Conservation (phyloP, 257 asterid species). For the Ilex asprella region DNA sequence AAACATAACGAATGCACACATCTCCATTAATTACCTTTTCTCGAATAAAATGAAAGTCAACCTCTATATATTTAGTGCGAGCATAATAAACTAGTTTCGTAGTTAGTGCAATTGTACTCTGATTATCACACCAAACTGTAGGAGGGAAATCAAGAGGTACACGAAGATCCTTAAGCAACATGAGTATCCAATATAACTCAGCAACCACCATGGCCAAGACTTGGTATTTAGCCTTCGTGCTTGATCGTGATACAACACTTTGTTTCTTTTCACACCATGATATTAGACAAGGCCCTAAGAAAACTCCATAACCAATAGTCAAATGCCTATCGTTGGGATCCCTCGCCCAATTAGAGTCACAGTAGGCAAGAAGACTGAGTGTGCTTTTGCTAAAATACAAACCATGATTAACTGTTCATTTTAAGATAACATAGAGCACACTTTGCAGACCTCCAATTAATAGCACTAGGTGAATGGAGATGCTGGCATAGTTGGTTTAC, state of each 20-base stretch:
- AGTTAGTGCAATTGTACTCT: no score
- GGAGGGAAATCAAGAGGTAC: no score
- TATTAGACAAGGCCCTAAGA: background rate
- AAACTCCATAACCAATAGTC: background rate
- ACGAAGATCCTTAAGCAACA: no score
- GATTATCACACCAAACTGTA: no score
- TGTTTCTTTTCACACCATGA: background rate
- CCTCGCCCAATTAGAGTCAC: background rate
- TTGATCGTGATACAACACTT: background rate
- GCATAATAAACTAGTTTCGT: no score
- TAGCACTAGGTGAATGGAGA: background rate
- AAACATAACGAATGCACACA: no score
- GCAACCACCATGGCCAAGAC: no score
- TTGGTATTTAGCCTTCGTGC: background rate
- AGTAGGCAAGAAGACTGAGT: no score
- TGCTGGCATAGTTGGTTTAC: background rate
- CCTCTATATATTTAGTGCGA: no score
- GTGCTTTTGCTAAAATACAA: background rate
- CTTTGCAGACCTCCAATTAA: background rate
- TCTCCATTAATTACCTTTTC: no score
- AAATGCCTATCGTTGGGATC: background rate
- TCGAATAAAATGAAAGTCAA: no score
- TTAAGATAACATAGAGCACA: background rate
- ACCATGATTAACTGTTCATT: background rate
- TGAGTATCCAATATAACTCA: no score